phyloP scores from a whole-genome alignment of 2,329 filamentous ascomycete species.

The Pleoardoris graminearum region DNA sequence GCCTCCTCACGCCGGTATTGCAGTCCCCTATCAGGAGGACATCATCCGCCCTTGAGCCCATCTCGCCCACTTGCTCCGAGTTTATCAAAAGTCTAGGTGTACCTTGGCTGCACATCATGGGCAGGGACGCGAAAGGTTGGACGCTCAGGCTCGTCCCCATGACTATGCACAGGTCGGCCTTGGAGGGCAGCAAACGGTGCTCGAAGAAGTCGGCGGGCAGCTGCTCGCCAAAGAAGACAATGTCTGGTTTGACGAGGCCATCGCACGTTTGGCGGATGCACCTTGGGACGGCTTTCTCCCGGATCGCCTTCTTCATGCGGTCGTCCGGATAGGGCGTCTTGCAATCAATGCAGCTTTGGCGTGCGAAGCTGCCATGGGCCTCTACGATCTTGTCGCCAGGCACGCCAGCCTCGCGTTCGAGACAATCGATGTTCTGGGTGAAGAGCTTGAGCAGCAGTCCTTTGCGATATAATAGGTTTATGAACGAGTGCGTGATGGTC shows the following conservation, averaged over 20 bases:
- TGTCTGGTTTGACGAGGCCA: slow-evolving; percentile 88
- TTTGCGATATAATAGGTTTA: slow-evolving; percentile 79
- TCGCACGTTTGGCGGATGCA: slow-evolving; percentile 67
- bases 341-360: slow-evolving; percentile 90
- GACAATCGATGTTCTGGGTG: slow-evolving; percentile 96
- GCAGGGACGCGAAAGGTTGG: slow-evolving; percentile 85
- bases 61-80: slow-evolving; percentile 74
- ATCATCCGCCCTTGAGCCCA: slow-evolving; percentile 80
- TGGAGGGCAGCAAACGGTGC: slow-evolving; percentile 57
- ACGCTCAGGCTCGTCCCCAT: slow-evolving; percentile 89
- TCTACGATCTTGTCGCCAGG: slow-evolving; percentile 81
- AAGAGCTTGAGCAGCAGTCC: slow-evolving; percentile 81
- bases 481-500: slow-evolving; percentile 87
- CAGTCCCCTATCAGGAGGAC: slow-evolving; percentile 82
- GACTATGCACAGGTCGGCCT: slow-evolving; percentile 78
- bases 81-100: slow-evolving; percentile 86
- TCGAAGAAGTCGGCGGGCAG: slow-evolving; percentile 68
- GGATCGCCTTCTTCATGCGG: slow-evolving; percentile 71
- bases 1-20: slow-evolving; percentile 75
- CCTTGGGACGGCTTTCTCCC: slow-evolving; percentile 67
- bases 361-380: slow-evolving; percentile 91
- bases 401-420: slow-evolving; percentile 86
- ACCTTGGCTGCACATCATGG: slow-evolving; percentile 62
- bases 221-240: slow-evolving; percentile 88
- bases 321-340: slow-evolving; percentile 70